Conservation (phyloP, 2,329 filamentous ascomycete genomes). For the Sclerotinia nivalis region DNA sequence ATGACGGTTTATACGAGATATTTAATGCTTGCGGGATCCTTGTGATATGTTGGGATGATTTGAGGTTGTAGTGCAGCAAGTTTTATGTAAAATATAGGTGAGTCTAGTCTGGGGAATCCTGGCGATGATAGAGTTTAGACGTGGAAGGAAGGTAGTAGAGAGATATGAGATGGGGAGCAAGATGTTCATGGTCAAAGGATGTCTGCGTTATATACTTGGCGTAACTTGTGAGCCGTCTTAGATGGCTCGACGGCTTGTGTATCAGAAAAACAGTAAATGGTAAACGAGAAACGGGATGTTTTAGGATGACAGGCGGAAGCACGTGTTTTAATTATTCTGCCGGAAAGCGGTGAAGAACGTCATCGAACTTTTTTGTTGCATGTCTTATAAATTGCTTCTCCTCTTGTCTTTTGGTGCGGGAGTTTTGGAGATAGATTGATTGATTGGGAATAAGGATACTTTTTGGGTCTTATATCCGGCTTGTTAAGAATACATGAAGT, state of each 20-base stretch:
- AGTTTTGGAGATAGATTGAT: too few species aligned
- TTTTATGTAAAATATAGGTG: not conserved
- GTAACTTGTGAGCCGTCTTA: not conserved
- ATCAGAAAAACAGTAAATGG: not conserved
- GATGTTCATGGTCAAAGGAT: not conserved
- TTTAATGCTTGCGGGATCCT: not conserved
- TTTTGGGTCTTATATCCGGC: too few species aligned
- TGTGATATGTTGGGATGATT: constrained; percentile 6
- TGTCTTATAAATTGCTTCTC: not conserved
- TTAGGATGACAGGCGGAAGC: not conserved
- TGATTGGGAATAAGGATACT: too few species aligned
- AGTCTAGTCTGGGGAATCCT: not conserved
- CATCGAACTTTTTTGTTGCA: not conserved
- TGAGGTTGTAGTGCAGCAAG: constrained; percentile 1
- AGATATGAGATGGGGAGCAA: not conserved
- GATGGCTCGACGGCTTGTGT: not conserved
- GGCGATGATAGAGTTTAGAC: not conserved
- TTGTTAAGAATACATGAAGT: too few species aligned
- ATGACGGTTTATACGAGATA: not conserved
- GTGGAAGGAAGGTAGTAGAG: not conserved
- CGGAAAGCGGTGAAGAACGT: not conserved
- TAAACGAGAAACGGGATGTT: not conserved
- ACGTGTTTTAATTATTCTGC: not conserved
- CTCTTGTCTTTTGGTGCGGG: too few species aligned
- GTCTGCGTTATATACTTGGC: not conserved